Evolutionary conservation across 176 grass and related monocot species (phyloP).

Genomic region (Bromus sterilis): DNA sequence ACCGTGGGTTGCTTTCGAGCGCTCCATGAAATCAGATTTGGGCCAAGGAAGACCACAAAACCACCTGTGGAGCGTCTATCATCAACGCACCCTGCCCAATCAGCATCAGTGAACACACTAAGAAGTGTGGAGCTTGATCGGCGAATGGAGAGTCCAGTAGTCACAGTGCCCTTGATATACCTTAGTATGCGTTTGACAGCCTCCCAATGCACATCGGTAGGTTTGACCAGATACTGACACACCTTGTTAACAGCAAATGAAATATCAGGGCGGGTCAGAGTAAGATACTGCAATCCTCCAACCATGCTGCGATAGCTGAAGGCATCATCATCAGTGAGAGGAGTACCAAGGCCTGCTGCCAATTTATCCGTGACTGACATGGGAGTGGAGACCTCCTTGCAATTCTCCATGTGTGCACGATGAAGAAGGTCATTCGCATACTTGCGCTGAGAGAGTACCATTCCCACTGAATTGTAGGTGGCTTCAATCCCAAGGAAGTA

Average conservation of each 20-base stretch:
- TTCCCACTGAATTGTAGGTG: too few relatives aligned
- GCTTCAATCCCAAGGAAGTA: too few relatives aligned
- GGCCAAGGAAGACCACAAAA: background rate
- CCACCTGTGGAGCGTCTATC: background rate
- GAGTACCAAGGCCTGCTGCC: too few relatives aligned
- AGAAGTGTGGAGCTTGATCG: background rate
- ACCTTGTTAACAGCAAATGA: background rate
- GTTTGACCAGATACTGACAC: too few relatives aligned
- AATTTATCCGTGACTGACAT: too few relatives aligned
- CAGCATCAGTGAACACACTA: background rate
- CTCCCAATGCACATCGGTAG: background rate
- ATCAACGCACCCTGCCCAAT: background rate
- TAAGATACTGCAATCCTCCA: background rate
- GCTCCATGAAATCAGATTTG: background rate
- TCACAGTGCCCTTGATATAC: background rate
- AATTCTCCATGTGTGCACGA: too few relatives aligned
- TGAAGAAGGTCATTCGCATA: too few relatives aligned
- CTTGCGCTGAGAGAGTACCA: too few relatives aligned
- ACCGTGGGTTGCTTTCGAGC: background rate
- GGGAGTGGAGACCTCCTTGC: too few relatives aligned
- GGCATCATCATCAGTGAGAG: too few relatives aligned
- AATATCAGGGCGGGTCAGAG: too few relatives aligned
- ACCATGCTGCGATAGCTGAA: background rate
- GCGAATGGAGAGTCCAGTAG: background rate
- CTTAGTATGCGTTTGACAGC: background rate